Evolutionary conservation across 2,329 filamentous ascomycete genomes (phyloP), one percentile per base, ranked within the genome.

Genomic region (Aureobasidium namibiae): DNA sequence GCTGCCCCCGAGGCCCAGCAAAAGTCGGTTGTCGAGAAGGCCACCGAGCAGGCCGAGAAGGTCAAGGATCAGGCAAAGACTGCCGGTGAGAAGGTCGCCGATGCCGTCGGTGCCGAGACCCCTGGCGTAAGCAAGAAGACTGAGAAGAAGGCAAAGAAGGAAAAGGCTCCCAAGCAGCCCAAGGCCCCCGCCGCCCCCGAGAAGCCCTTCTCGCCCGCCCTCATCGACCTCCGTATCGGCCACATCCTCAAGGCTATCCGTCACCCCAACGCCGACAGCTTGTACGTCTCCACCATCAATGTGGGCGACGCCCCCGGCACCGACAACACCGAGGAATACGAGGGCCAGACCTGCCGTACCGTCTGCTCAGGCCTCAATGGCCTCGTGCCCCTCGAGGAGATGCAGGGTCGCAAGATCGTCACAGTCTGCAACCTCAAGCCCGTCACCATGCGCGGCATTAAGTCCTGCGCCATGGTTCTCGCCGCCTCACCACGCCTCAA

Each of bases 371-470:
- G 94, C 29, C 82, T 99, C 64, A 96, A 96, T 74, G 94, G 94
- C 8, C 83, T 96, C 31, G 78, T 99, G 1, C 94, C 94, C 0
- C 81, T 99, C 48, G 90, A 90, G 74, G 90, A 96, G 74, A 96
- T 99, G 94, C 94, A 99, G 75, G 86, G 86, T 70, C 90, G 94
- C 73, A 95, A 95, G 78, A 90, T 99, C 62, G 83, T 99, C 33
- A 89, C 94, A 1, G 92, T 99, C 23, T 95, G 90, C 81, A 99
- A 99, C 76, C 83, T 99, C 66, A 99, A 99, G 82, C 94, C 94
- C 53, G 94, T 97, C 73, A 99, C 95, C 74, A 99, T 99, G 94
- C 89, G 94, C 64, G 94, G 94, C 65, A 82, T 90, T 72, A 88
- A 88, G 72, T 88, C 82, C 33, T 80, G 76, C 58, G 87, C 92